Conservation (phyloP, 192 early-diverging fungal genomes). For the Coemansia guatemalensis region DNA sequence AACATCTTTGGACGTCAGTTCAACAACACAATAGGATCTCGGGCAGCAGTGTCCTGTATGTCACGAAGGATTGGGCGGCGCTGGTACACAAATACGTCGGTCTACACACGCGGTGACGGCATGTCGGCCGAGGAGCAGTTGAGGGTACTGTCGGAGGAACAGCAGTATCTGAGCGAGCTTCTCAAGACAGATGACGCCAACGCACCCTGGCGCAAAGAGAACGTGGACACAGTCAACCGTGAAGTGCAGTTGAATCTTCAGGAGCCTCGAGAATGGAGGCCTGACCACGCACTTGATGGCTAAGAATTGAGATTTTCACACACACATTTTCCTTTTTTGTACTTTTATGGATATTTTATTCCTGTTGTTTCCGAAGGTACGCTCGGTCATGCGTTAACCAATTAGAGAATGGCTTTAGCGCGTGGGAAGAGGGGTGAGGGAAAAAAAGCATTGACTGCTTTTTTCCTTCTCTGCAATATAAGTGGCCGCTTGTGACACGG, state of each 20-base stretch:
- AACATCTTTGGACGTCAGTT: not conserved
- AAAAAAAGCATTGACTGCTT: too few relatives aligned
- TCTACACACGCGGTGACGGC: slow-evolving; percentile 37
- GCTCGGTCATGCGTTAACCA: too few relatives aligned
- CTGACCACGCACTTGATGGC: slow-evolving; percentile 26
- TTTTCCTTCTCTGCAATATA: too few relatives aligned
- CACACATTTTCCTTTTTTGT: not conserved
- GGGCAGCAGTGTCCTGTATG: not conserved
- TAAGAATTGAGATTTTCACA: slow-evolving; percentile 10
- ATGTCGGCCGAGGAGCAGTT: slow-evolving; percentile 37
- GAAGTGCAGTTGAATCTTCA: slow-evolving; percentile 29
- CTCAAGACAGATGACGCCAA: slow-evolving; percentile 44
- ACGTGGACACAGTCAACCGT: slow-evolving; percentile 34
- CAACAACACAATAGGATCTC: not conserved
- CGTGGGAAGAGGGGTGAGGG: too few relatives aligned
- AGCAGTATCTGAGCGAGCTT: slow-evolving; percentile 41
- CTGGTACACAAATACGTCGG: slow-evolving; percentile 45
- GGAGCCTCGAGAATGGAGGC: slow-evolving; percentile 26
- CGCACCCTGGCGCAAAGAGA: slow-evolving; percentile 37
- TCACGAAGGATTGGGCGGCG: not conserved
- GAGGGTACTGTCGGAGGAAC: slow-evolving; percentile 33
- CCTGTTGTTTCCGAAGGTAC: too few relatives aligned
- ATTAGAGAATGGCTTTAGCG: too few relatives aligned
- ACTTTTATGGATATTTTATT: slow-evolving; percentile 2
- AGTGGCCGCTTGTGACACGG: too few relatives aligned